Base-by-base conservation (phyloP, 768 basidiomycete genomes). In the Wakefieldia striispora region DNA sequence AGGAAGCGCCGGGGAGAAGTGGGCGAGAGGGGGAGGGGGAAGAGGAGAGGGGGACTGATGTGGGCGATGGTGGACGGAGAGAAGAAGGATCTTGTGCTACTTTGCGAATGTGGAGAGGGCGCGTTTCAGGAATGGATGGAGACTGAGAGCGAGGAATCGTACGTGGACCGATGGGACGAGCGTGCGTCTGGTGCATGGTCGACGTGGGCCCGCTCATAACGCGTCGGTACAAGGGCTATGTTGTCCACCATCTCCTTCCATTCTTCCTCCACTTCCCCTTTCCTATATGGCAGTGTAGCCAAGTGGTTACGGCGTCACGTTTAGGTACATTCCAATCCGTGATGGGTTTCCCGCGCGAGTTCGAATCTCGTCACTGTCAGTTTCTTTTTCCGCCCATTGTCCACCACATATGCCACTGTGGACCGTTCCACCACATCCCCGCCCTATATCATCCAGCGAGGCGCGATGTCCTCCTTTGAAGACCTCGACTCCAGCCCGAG, bases 221-320 rank as follows among this genome's bases (percentile, higher is more conserved):
- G 39, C 56, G 46, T 58, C 51, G 38, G 52, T 40, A 47, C 10
- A 50, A 20, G 6, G 26, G 49, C 27, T 0, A 17, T 20, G 12
- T 20, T 14, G 34, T 20, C 14, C 9, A 6, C 10, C 16, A 16
- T 17, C 26, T 2, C 11, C 19, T 1, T 6, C 6, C 44, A 35
- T 16, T 12, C 36, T 23, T 35, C 37, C 38, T 1, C 0, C 0
- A 5, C 12, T 26, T 1, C 1, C 2, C 0, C 0, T 0, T 0
- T 24, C 8, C 0, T 14, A 3, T 21, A 67, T 39, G 75, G 75
- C 74, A 77, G 73, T 77, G 75, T 77, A 76, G 75, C 75, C 75
- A 76, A 77, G 75, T 77, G 75, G 75, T 77, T 77, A 77, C 74
- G 75, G 75, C 75, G 75, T 77, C 75, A 77, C 76, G 76, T 77